These are phyloP conservation scores for Aspergillus steynii DNA, from an alignment of 495 filamentous ascomycete species.

Conservation along the genomic window DNA sequence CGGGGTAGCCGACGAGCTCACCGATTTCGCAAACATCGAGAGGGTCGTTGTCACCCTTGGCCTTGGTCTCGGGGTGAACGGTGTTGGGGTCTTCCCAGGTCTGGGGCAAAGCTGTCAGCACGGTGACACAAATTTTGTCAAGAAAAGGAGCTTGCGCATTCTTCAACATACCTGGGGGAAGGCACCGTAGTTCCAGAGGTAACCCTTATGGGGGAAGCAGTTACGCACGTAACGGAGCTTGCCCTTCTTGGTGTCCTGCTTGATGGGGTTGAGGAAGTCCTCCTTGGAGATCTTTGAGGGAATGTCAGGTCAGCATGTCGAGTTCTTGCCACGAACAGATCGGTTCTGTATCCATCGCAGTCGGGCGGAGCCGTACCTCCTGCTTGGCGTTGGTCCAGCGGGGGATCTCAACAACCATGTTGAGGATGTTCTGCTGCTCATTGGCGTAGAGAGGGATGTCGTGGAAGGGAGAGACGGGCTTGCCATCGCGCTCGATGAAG, in stretches of 20 bases:
- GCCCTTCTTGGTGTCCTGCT: constrained; percentile 63
- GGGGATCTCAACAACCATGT: constrained; percentile 99
- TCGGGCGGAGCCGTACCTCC: constrained; percentile 61
- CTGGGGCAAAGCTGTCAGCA: constrained; percentile 42
- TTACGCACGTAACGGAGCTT: constrained; percentile 93
- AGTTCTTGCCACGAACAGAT: neutral
- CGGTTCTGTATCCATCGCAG: neutral
- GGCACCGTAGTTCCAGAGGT: constrained; percentile 99
- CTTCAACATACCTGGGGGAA: constrained; percentile 80
- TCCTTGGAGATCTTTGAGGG: constrained; percentile 85
- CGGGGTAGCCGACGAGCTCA: constrained; percentile 90
- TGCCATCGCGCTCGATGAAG: constrained; percentile 96
- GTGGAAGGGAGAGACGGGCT: constrained; percentile 93
- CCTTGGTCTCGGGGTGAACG: constrained; percentile 97
- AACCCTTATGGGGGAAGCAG: constrained; percentile 99
- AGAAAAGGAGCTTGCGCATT: neutral
- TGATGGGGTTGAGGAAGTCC: constrained; percentile 94
- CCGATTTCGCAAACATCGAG: constrained; percentile 99
- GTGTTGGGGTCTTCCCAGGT: constrained; percentile 99
- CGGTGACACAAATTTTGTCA: neutral
- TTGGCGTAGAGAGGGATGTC: constrained; percentile 98
- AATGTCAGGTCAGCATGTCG: neutral
- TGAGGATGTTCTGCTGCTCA: constrained; percentile 85
- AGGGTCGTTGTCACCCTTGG: constrained; percentile 99
- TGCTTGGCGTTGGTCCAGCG: constrained; percentile 99